A percentile compares a stretch with the other conserved stretches of the same genome.
Conservation (phyloP, 2,329 filamentous ascomycete species). For the Metarhizium humberi region DNA sequence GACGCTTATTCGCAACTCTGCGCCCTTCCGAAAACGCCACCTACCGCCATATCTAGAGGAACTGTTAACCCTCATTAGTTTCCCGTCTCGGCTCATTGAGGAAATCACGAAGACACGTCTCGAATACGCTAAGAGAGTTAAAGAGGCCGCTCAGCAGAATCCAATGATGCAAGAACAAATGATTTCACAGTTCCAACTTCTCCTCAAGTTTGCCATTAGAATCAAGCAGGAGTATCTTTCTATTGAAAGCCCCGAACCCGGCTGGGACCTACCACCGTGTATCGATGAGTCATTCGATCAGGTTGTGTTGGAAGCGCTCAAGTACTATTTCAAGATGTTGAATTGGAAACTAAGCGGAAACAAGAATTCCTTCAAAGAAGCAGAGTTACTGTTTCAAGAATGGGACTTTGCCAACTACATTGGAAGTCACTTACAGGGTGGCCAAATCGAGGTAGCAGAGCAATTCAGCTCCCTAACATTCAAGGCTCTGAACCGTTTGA, state of each 20-base stretch:
- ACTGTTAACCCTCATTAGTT: conserved; percentile 90
- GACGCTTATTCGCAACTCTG: conserved; percentile 79
- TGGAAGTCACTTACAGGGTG: conserved; percentile 80
- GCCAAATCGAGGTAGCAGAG: conserved; percentile 93
- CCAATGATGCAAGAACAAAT: conserved; percentile 94
- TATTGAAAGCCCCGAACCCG: conserved; percentile 77
- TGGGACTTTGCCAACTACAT: conserved; percentile 97
- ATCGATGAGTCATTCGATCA: conserved; percentile 95
- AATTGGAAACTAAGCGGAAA: conserved; percentile 97
- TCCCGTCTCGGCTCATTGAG: conserved; percentile 89
- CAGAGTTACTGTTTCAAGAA: conserved; percentile 92
- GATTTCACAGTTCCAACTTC: conserved; percentile 91
- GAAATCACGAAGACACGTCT: conserved; percentile 91
- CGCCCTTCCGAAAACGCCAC: conserved; percentile 78
- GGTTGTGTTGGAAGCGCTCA: conserved; percentile 83
- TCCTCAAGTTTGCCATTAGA: conserved; percentile 81
- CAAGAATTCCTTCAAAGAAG: conserved; percentile 99
- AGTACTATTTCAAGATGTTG: conserved; percentile 97
- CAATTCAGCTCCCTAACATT: conserved; percentile 93
- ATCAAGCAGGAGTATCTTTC: conserved; percentile 85
- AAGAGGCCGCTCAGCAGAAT: conserved; percentile 85
- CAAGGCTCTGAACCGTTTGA: conserved; percentile 82
- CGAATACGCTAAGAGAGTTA: conserved; percentile 89
- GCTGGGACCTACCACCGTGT: conserved; percentile 92
- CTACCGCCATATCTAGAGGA: conserved; percentile 95